Evolutionary conservation across 1,284 basidiomycete genomes (phyloP), one percentile per base, ranked within the genome.

Genomic region (Pseudozyma sp.): DNA sequence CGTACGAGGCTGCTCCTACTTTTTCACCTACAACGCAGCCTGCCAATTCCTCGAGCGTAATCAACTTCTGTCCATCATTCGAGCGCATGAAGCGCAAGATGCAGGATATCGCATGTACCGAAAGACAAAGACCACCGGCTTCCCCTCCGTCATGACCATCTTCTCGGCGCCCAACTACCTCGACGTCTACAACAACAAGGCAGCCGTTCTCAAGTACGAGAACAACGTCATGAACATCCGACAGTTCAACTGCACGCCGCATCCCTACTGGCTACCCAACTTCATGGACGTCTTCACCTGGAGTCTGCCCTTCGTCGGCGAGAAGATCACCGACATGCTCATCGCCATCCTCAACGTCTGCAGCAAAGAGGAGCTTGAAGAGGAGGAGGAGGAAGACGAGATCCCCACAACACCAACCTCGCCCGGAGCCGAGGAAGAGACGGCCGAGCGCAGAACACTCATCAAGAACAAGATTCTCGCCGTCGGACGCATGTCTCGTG

Each of bases 211-310:
- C 83, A 96, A 97, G 87, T 96, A 97, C 84, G 94, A 97, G 85
- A 93, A 92, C 84, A 97, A 97, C 83, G 94, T 96, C 51, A 92
- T 97, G 90, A 97, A 97, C 84, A 94, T 94, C 79, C 89, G 86
- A 46, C 94, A 97, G 85, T 97, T 96, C 88, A 97, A 96, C 86
- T 94, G 92, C 84, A 94, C 92, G 6, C 94, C 94, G 14, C 94
- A 97, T 84, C 94, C 94, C 5, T 97, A 97, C 85, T 94, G 92
- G 93, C 87, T 99, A 43, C 96, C 96, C 3, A 99, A 98, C 86
- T 98, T 98, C 80, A 97, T 98, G 92, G 94, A 99, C 84, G 96
- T 93, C 40, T 99, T 99, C 85, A 98, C 96, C 1, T 99, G 97
- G 97, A 94, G 92, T 88, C 86, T 99, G 75, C 97, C 96, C 0